phyloP scores from a whole-genome alignment of 2,329 filamentous ascomycete species.

The Penicillium sp. region DNA sequence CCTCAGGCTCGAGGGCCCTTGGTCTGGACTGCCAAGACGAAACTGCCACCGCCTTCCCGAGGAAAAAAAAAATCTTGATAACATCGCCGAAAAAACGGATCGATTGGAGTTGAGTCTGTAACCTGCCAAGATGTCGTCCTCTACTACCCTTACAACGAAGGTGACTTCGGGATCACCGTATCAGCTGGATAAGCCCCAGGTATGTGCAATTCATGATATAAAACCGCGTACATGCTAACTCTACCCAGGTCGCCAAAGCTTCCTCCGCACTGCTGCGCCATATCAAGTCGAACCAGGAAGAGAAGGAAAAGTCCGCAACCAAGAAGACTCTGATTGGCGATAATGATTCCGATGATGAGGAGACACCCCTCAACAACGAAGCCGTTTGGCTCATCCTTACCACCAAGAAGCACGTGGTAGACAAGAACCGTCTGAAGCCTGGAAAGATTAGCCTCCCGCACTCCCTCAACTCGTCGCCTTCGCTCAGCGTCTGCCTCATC shows the following conservation, averaged over 20 bases:
- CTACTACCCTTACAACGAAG: slow-evolving; percentile 44
- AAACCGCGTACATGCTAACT: slow-evolving; percentile 15
- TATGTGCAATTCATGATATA: slow-evolving; percentile 24
- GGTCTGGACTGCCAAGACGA: slow-evolving; percentile 28
- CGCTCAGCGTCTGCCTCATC: slow-evolving; percentile 78
- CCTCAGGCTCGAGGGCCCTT: slow-evolving; percentile 16
- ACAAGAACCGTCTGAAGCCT: slow-evolving; percentile 79
- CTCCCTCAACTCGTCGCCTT: slow-evolving; percentile 67
- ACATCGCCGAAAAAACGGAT: slow-evolving; percentile 26
- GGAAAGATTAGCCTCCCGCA: slow-evolving; percentile 79
- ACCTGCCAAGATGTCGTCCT: slow-evolving; percentile 40
- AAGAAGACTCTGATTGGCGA: slow-evolving; percentile 58
- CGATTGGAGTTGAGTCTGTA: slow-evolving; percentile 25
- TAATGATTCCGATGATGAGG: slow-evolving; percentile 48
- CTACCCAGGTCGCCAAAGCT: slow-evolving; percentile 56
- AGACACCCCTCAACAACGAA: slow-evolving; percentile 48
- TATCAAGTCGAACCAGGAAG: slow-evolving; percentile 53
- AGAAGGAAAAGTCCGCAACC: slow-evolving; percentile 49
- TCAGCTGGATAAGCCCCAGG: slow-evolving; percentile 50
- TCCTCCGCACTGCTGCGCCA: slow-evolving; percentile 60
- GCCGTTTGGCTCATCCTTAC: slow-evolving; percentile 63
- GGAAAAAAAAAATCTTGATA: slow-evolving; percentile 20
- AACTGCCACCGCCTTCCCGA: slow-evolving; percentile 39
- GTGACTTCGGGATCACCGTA: slow-evolving; percentile 47
- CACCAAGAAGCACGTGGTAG: slow-evolving; percentile 67